phyloP scores from a whole-genome alignment of 1,284 basidiomycete species.

The Ustilago nuda region DNA sequence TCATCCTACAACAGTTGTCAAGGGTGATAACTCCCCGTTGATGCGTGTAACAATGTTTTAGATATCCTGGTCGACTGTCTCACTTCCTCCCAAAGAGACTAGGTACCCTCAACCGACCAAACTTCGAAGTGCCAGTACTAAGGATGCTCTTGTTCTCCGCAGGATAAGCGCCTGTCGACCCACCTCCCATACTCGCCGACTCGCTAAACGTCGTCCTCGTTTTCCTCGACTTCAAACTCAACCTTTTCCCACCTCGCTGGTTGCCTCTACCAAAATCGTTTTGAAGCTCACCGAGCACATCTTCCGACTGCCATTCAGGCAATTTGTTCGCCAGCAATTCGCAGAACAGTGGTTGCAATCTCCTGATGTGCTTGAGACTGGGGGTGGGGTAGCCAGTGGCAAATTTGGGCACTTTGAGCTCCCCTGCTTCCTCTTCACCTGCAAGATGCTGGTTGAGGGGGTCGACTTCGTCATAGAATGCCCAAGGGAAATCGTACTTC shows the following conservation, averaged over 20 bases:
- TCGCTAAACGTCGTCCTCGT: conserved; percentile 30
- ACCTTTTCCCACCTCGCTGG: conserved; percentile 3
- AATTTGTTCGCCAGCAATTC: conserved; percentile 58
- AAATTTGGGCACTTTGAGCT: conserved; percentile 25
- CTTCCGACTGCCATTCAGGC: conserved; percentile 62
- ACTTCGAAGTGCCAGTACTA: conserved; percentile 25
- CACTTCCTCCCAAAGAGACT: conserved; percentile 42
- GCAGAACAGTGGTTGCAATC: conserved; percentile 58
- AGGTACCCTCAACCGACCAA: conserved; percentile 19
- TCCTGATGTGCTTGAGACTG: conserved; percentile 52
- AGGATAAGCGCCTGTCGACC: conserved; percentile 15
- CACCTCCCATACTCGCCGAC: conserved; percentile 14
- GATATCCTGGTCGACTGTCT: neutral
- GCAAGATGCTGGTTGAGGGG: conserved; percentile 57
- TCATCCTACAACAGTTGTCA: too few species aligned
- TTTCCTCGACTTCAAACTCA: conserved; percentile 31
- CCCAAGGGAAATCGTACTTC: conserved; percentile 59
- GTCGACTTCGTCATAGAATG: conserved; percentile 60
- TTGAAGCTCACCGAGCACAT: conserved; percentile 38
- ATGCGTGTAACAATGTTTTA: conserved; percentile 1
- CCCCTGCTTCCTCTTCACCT: conserved; percentile 26
- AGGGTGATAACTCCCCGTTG: neutral
- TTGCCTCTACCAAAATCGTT: conserved; percentile 7
- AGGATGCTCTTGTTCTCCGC: conserved; percentile 38
- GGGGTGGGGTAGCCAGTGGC: conserved; percentile 33